A percentile compares a stretch with the other conserved stretches of the same genome.
Evolutionary conservation across 2,329 filamentous ascomycete genomes (phyloP).

Genomic region (Aspergillus aculeatus): DNA sequence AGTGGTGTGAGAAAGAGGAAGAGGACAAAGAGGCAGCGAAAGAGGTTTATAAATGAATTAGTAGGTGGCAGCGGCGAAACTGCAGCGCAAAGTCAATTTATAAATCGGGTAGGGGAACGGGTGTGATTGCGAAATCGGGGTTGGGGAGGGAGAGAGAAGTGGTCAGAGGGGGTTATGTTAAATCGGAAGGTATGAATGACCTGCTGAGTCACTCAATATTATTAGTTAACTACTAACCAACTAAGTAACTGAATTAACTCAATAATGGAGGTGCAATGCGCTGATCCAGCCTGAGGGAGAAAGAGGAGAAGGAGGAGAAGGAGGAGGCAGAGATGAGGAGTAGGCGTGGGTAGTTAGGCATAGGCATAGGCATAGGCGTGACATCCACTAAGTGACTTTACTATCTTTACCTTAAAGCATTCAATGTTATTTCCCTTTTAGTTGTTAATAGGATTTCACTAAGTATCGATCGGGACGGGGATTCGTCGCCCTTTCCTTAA

Average conservation of each 20-base stretch:
- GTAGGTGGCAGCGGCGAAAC: conserved; percentile 17
- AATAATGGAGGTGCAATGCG: conserved; percentile 3
- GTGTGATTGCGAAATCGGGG: neutral
- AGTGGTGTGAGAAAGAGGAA: conserved; percentile 1
- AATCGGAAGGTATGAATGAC: conserved; percentile 1
- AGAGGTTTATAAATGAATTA: conserved; percentile 7
- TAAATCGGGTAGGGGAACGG: conserved; percentile 9
- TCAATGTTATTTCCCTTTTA: neutral
- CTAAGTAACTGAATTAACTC: neutral
- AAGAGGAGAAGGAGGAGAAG: neutral
- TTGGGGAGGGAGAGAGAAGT: neutral
- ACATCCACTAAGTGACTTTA: neutral
- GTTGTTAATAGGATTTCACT: neutral
- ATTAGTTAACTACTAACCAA: neutral
- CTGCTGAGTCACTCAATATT: conserved; percentile 3
- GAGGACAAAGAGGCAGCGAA: conserved; percentile 6
- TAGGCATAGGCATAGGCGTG: neutral
- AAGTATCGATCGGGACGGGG: neutral
- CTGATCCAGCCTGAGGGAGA: neutral
- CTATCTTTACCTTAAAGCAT: neutral
- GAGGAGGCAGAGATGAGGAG: neutral
- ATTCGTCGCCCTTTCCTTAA: neutral
- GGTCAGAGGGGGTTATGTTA: neutral
- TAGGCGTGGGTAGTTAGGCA: too few relatives aligned
- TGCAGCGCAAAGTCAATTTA: conserved; percentile 25